Conservation (phyloP, 129 eudicot species). For the Artemisia argyi region DNA sequence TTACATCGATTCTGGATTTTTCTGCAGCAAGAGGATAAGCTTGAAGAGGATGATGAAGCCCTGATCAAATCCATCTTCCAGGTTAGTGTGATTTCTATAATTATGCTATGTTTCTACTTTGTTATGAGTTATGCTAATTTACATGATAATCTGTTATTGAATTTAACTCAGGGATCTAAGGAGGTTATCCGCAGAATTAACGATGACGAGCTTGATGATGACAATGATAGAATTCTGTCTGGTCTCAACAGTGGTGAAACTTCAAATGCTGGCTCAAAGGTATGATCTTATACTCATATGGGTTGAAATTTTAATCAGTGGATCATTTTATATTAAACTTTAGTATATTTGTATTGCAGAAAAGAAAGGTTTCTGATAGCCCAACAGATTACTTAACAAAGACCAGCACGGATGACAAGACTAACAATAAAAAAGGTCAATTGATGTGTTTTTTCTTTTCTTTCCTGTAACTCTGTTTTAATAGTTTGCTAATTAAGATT, state of each 20-base stretch:
- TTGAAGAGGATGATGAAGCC: constrained; percentile 71
- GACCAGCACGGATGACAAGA: constrained; percentile 13
- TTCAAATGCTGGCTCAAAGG: not conserved
- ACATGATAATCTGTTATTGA: not conserved
- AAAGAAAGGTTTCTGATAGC: too few species aligned
- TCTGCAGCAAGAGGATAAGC: constrained; percentile 40
- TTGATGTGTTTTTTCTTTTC: too few species aligned
- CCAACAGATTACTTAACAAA: constrained; percentile 41
- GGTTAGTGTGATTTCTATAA: not conserved
- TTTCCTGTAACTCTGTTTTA: too few species aligned
- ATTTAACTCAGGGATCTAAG: too few species aligned
- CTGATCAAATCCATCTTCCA: constrained; percentile 51
- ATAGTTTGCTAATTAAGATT: too few species aligned
- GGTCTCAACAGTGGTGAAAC: too few species aligned
- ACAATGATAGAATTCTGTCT: too few species aligned
- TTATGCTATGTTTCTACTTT: not conserved
- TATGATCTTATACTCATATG: not conserved
- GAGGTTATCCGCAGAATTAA: too few species aligned
- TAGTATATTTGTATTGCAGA: not conserved
- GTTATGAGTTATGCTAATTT: not conserved
- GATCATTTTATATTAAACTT: not conserved
- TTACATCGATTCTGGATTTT: constrained; percentile 5
- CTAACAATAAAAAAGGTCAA: not conserved
- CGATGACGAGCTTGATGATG: too few species aligned
- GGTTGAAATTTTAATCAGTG: too few species aligned